phyloP scores from a whole-genome alignment of 2,329 filamentous ascomycete species.

The Didymella sp. region DNA sequence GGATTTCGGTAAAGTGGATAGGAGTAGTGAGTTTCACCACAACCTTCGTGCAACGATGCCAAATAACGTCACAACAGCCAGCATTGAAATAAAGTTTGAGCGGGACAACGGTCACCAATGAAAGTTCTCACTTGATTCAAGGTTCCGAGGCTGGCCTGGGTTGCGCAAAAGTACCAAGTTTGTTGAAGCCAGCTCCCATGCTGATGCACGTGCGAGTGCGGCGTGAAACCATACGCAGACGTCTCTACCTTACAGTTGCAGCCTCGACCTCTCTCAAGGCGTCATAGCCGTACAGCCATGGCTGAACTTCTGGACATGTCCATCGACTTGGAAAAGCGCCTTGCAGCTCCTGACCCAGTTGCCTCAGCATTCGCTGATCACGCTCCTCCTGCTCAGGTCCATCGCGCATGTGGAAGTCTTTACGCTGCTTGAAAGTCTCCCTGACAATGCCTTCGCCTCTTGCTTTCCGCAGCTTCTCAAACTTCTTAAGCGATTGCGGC shows the following conservation, averaged over 20 bases:
- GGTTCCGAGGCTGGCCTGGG: slow-evolving; percentile 13
- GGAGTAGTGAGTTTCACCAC: slow-evolving; percentile 15
- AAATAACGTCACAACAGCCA: slow-evolving; percentile 15
- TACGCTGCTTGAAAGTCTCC: slow-evolving; percentile 64
- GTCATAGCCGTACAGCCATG: slow-evolving; percentile 48
- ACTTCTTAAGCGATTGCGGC: slow-evolving; percentile 53
- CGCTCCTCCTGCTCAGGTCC: slow-evolving; percentile 65
- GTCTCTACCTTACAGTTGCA: slow-evolving; percentile 14
- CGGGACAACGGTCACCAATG: background rate
- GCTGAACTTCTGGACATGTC: slow-evolving; percentile 49
- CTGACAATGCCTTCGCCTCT: slow-evolving; percentile 63
- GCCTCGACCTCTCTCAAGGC: slow-evolving; percentile 40
- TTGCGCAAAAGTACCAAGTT: background rate
- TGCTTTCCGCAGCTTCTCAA: slow-evolving; percentile 56
- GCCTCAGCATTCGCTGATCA: slow-evolving; percentile 64
- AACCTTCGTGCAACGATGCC: slow-evolving; percentile 11
- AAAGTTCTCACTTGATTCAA: background rate
- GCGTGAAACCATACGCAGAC: background rate
- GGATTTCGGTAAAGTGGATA: slow-evolving; percentile 9
- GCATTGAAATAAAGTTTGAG: background rate
- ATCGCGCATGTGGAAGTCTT: slow-evolving; percentile 53
- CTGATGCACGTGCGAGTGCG: background rate
- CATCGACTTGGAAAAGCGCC: slow-evolving; percentile 68
- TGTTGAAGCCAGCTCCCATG: slow-evolving; percentile 1
- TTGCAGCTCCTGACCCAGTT: slow-evolving; percentile 60